Evolutionary conservation across 768 basidiomycete species (phyloP).

Genomic region (Boletus sp.): DNA sequence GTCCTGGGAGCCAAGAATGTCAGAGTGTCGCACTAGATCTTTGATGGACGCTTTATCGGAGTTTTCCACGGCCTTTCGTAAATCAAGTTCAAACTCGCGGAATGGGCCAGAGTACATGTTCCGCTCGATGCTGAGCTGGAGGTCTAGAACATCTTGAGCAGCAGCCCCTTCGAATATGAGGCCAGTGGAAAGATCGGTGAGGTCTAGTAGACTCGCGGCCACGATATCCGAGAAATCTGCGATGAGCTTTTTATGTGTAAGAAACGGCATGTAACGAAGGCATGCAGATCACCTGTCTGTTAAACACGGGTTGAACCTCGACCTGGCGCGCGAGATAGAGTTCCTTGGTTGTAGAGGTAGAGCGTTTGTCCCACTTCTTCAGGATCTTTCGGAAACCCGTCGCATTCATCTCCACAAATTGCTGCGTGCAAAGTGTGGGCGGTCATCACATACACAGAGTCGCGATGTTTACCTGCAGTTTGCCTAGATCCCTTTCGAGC

Average conservation of each 20-base stretch:
- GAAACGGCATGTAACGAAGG: slow-evolving; percentile 1
- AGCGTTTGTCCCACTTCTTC: slow-evolving; percentile 98
- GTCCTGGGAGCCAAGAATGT: slow-evolving; percentile 58
- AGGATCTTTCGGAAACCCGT: slow-evolving; percentile 96
- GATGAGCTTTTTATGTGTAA: slow-evolving; percentile 62
- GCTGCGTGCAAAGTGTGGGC: slow-evolving; percentile 45
- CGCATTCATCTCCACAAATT: slow-evolving; percentile 97
- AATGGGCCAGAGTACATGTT: slow-evolving; percentile 67
- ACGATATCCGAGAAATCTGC: slow-evolving; percentile 94
- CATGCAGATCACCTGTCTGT: slow-evolving; percentile 69
- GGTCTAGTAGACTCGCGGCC: slow-evolving; percentile 75
- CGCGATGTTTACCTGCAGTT: slow-evolving; percentile 71
- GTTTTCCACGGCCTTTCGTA: slow-evolving; percentile 72
- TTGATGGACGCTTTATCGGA: slow-evolving; percentile 58
- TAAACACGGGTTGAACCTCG: slow-evolving; percentile 98
- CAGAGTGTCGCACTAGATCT: slow-evolving; percentile 71
- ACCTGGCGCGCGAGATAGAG: slow-evolving; percentile 95
- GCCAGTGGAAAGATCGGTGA: slow-evolving; percentile 72
- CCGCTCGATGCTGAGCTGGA: slow-evolving; percentile 67
- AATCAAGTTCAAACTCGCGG: slow-evolving; percentile 84
- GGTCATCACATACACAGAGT: slow-evolving; percentile 7
- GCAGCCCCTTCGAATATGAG: slow-evolving; percentile 77
- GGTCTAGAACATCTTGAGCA: slow-evolving; percentile 71
- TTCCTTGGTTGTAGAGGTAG: slow-evolving; percentile 93
- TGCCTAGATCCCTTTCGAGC: slow-evolving; percentile 90